These are phyloP conservation scores for Lipomyces mesembrius DNA, from an alignment of 805 yeast genomes.

Conservation along the genomic window DNA sequence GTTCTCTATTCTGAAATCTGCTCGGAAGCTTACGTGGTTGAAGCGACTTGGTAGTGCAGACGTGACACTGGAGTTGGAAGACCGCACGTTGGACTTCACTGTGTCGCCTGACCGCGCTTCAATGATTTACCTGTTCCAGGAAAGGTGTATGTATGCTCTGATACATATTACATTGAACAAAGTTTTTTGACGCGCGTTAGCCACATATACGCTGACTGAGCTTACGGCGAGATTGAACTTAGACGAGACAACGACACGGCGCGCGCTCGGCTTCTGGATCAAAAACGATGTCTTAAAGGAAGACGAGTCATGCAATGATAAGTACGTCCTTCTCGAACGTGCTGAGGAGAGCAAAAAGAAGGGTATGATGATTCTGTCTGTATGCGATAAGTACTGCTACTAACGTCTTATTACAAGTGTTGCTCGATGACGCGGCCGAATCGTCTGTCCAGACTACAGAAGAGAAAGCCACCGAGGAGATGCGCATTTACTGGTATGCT, in stretches of 20 bases:
- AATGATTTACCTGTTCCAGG: slow-evolving; percentile 58
- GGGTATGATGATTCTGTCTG: slow-evolving; percentile 15
- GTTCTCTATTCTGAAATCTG: slow-evolving; percentile 56
- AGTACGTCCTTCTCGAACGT: slow-evolving; percentile 51
- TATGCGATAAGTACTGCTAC: background rate
- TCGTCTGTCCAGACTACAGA: slow-evolving; percentile 42
- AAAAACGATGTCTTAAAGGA: slow-evolving; percentile 58
- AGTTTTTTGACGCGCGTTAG: slow-evolving; percentile 12
- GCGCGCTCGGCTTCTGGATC: slow-evolving; percentile 65
- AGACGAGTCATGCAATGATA: slow-evolving; percentile 41
- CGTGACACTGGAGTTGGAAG: slow-evolving; percentile 61
- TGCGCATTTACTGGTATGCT: slow-evolving; percentile 42
- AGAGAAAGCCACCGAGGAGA: slow-evolving; percentile 45
- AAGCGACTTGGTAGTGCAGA: slow-evolving; percentile 66
- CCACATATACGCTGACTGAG: slow-evolving; percentile 45
- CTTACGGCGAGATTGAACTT: slow-evolving; percentile 51
- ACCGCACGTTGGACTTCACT: slow-evolving; percentile 49
- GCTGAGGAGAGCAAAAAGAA: slow-evolving; percentile 37
- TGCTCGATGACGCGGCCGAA: slow-evolving; percentile 24
- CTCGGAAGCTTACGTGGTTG: slow-evolving; percentile 62
- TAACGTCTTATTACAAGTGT: slow-evolving; percentile 4
- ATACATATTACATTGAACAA: background rate
- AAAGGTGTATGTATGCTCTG: slow-evolving; percentile 14
- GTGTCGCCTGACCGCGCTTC: slow-evolving; percentile 76
- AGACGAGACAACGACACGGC: slow-evolving; percentile 49